Conservation (phyloP, 2,329 filamentous ascomycete species). For the Neoarthrinium moseri region DNA sequence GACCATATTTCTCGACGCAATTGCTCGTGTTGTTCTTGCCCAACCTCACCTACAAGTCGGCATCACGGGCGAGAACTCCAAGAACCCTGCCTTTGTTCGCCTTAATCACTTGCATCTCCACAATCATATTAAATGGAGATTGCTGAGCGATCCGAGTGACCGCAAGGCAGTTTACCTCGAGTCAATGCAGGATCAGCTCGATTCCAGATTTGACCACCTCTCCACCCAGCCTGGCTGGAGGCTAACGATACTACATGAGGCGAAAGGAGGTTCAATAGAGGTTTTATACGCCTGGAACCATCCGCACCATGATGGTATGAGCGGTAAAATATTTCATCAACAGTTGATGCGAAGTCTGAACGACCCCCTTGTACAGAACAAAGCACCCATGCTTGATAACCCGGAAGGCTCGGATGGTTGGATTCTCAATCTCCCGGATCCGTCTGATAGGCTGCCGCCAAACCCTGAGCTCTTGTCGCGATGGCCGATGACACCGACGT, state of each 20-base stretch:
- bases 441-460: neutral
- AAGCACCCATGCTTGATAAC: neutral
- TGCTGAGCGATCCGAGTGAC: neutral
- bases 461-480: neutral
- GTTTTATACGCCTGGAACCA: slow-evolving; percentile 20
- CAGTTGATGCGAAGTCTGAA: neutral
- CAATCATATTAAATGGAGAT: slow-evolving; percentile 18
- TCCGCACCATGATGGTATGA: slow-evolving; percentile 16
- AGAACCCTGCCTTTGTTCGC: slow-evolving; percentile 14
- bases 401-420: neutral
- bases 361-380: neutral
- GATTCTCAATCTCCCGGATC: neutral
- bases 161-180: slow-evolving; percentile 8
- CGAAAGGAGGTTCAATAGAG: slow-evolving; percentile 10
- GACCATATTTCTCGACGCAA: slow-evolving; percentile 13
- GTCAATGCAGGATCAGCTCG: slow-evolving; percentile 13
- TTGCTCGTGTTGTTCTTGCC: slow-evolving; percentile 13
- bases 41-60: slow-evolving; percentile 19
- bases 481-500: neutral
- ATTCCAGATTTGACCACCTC: slow-evolving; percentile 12
- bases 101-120: slow-evolving; percentile 17
- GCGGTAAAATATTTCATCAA: slow-evolving; percentile 22
- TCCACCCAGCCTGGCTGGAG: slow-evolving; percentile 17
- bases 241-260: slow-evolving; percentile 13
- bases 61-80: slow-evolving; percentile 15